Base-by-base conservation (phyloP, 768 basidiomycete species). In the Russula emetica region DNA sequence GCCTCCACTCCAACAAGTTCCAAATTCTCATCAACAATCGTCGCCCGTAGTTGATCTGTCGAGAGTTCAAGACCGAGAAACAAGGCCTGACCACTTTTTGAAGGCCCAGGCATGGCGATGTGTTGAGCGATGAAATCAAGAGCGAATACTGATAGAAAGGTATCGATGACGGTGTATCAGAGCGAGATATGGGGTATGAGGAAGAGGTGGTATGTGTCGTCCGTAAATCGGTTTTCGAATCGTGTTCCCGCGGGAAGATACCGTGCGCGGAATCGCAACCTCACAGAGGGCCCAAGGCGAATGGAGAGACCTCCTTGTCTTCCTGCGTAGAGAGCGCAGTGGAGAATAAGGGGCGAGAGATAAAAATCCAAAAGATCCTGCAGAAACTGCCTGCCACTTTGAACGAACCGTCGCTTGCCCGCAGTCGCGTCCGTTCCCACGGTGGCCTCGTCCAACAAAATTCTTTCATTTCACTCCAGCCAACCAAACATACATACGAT, bases 11-110 rank as follows among this genome's bases (percentile, higher is more conserved):
- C 90, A 26, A 92, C 84, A 55, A 92, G 80, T 72, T 92, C 90
- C 60, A 93, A 79, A 63, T 82, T 84, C 71, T 90, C 89, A 71
- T 94, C 92, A 64, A 94, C 85, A 68, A 94, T 82, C 55, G 88
- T 86, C 50, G 90, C 92, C 55, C 90, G 83, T 50, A 93, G 77
- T 75, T 92, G 88, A 79, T 93, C 92, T 40, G 86, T 86, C 4
- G 88, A 86, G 59, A 94, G 82, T 78, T 93, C 91, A 72, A 94
- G 82, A 63, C 92, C 92, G 47, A 94, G 84, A 76, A 92, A 94
- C 69, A 90, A 81, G n/a, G 80, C 73, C 44, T 78, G 73, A 49
- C 77, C 76, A 24, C 73, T 69, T 73, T 82, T 81, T 60, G 76
- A 66, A 45, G 67, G 60, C 14, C 63, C 66, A 56, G 67, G 67